phyloP scores from a whole-genome alignment of 148 eudicot genomes.

The Rhododendron ferrugineum region DNA sequence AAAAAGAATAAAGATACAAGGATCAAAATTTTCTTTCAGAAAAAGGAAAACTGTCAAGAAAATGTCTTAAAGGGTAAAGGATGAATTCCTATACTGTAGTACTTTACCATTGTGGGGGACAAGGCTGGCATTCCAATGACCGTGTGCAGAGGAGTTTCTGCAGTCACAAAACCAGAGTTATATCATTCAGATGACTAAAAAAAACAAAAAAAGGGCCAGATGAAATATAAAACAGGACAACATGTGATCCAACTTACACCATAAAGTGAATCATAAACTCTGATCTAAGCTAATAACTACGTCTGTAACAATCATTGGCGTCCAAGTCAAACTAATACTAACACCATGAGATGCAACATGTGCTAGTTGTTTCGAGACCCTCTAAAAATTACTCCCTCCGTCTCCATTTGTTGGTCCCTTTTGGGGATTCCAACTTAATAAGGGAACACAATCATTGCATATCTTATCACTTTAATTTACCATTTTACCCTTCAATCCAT shows the following conservation, averaged over 20 bases:
- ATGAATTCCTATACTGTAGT: background rate
- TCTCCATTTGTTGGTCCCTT: too few relatives aligned
- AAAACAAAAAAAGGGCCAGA: background rate
- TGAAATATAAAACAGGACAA: background rate
- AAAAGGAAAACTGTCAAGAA: background rate
- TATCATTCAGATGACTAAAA: background rate
- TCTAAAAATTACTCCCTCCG: background rate
- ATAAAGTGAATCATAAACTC: background rate
- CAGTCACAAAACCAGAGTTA: slow-evolving; percentile 16
- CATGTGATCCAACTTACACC: background rate
- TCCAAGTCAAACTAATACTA: background rate
- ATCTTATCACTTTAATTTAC: too few relatives aligned
- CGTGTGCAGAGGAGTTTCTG: slow-evolving; percentile 56
- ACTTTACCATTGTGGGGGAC: slow-evolving; percentile 90
- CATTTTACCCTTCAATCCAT: too few relatives aligned
- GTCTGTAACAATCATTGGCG: background rate
- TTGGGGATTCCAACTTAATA: too few relatives aligned
- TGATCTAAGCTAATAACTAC: background rate
- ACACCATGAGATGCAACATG: background rate
- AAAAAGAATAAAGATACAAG: background rate
- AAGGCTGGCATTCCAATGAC: slow-evolving; percentile 89
- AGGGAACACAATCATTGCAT: too few relatives aligned
- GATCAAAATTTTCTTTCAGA: background rate
- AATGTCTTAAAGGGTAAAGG: slow-evolving; percentile 2
- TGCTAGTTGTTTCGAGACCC: background rate